Evolutionary conservation across 108 stramenopile genomes (phyloP), one percentile per base, ranked within the genome.

Genomic region (Skeletonema grethae): DNA sequence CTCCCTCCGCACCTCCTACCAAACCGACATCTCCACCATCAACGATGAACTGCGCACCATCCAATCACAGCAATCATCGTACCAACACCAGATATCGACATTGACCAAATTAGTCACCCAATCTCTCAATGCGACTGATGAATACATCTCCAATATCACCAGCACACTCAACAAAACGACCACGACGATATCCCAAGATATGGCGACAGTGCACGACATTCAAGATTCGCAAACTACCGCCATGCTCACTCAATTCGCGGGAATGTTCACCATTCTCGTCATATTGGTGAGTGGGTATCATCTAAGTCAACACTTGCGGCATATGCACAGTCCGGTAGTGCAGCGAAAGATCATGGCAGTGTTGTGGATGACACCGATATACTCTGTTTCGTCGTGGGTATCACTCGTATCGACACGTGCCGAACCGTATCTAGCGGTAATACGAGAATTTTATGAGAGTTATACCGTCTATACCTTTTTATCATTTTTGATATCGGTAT

Each of bases 281-380:
- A 83, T 87, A 43, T 62, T 97, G 22, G 88, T 97, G 13, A 80
- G 76, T 64, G 77, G 89, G 66, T 94, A 89, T 70, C 96, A 97
- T 69, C 82, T 97, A 67, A 76, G 85, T 11, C 75, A 79, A 9
- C 96, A 97, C 73, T 36, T 95, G 20, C 69, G 87, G 24, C 89
- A 95, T 55, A 84, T 87, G 70, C 57, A 90, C 57, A 77, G 90
- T 62, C 96, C 96, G 15, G 83, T 88, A 25, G 84, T 94, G 20
- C 96, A 97, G 68, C 75, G 90, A 12, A 92, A 93, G 56, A 88
- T 97, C 28, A 72, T 93, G 64, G 87, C 93, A 10, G 88, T 97
- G 59, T 43, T 97, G n/a, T 97, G 93, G 93, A 95, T 96, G 93
- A 84, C 83, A 25, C 95, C 95, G 9, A 89, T 96, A 15, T 96